Conservation (phyloP, 83 land plant genomes). For the Thuja plicata region DNA sequence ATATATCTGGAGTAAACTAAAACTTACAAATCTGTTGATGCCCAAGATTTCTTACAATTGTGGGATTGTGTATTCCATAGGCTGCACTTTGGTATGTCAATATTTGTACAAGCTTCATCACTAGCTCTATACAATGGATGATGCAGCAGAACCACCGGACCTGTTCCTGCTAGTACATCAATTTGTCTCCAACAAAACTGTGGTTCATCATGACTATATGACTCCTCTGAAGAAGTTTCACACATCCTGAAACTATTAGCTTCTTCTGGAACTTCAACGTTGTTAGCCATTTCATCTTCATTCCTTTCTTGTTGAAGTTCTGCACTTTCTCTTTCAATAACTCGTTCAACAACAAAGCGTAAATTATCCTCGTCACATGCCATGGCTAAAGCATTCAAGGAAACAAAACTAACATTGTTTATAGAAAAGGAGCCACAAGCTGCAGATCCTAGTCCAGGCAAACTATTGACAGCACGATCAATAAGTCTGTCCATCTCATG, state of each 20-base stretch:
- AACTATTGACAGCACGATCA: conserved; percentile 25
- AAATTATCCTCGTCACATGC: conserved; percentile 40
- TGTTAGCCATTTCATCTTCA: not conserved
- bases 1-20: not conserved
- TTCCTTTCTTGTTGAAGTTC: conserved; percentile 18
- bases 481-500: conserved; percentile 21
- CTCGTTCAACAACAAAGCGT: conserved; percentile 44
- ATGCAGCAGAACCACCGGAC: conserved; percentile 62
- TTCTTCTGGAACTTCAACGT: not conserved
- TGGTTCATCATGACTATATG: not conserved
- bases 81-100: conserved; percentile 27
- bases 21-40: conserved; percentile 5
- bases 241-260: not conserved
- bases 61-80: conserved; percentile 19
- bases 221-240: conserved; percentile 6
- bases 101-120: conserved; percentile 1
- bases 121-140: conserved; percentile 48
- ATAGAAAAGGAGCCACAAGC: conserved; percentile 53
- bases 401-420: conserved; percentile 49
- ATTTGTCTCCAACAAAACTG: conserved; percentile 26
- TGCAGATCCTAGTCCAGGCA: conserved; percentile 56
- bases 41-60: conserved; percentile 16
- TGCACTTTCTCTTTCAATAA: conserved; percentile 40
- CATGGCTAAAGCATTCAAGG: conserved; percentile 55
- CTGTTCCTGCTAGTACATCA: conserved; percentile 26